Percentiles rank a stretch among this genome's conserved stretches.
Evolutionary conservation across 345 rosid genomes (phyloP).

Genomic region (Angophora floribunda): DNA sequence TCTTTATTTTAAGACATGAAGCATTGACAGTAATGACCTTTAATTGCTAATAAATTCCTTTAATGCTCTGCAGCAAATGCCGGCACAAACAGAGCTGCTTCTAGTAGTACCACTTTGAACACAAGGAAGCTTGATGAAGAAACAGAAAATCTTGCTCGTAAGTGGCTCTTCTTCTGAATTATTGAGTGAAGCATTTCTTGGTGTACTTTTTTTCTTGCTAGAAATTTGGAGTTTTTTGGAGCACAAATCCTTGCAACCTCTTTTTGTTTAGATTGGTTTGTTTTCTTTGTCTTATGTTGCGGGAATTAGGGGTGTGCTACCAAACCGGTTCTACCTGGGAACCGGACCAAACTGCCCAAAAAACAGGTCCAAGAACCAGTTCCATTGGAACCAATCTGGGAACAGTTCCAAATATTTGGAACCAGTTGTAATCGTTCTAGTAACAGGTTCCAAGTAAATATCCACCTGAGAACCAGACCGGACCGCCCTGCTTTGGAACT

Average conservation of each 20-base stretch:
- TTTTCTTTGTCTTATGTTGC: neutral
- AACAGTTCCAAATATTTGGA: too few relatives aligned
- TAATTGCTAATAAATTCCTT: neutral
- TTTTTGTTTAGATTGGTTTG: neutral
- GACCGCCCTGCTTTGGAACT: too few relatives aligned
- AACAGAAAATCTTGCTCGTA: slow-evolving; percentile 89
- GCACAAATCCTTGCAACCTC: neutral
- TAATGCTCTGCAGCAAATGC: slow-evolving; percentile 51
- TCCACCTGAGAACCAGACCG: too few relatives aligned
- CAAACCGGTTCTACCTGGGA: too few relatives aligned
- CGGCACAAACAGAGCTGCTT: slow-evolving; percentile 88
- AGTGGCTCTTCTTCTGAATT: slow-evolving; percentile 8
- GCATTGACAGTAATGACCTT: neutral
- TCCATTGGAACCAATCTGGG: too few relatives aligned
- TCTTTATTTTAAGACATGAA: neutral
- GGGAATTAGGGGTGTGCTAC: neutral
- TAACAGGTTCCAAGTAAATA: too few relatives aligned
- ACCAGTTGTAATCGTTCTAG: too few relatives aligned
- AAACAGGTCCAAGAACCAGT: too few relatives aligned
- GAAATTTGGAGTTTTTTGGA: neutral
- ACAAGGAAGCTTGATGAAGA: slow-evolving; percentile 95
- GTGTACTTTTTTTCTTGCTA: neutral
- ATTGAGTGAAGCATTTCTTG: neutral
- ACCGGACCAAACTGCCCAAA: too few relatives aligned
- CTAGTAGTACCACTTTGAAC: slow-evolving; percentile 83